These are phyloP conservation scores for Wakefieldia striispora DNA, from an alignment of 768 basidiomycete species.

Conservation along the genomic window DNA sequence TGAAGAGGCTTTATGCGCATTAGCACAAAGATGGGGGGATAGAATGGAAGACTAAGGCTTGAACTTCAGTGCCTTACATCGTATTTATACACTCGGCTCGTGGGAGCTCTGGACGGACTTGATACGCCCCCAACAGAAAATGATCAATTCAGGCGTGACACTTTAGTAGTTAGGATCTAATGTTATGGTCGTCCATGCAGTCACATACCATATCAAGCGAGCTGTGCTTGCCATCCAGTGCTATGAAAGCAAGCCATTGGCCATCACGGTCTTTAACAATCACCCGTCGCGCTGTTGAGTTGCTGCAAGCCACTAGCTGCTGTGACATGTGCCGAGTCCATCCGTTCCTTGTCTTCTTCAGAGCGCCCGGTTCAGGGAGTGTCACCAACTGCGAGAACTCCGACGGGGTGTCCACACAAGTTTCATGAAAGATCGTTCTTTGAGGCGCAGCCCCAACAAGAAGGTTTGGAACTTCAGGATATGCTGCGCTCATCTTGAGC, in stretches of 20 bases:
- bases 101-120: too few relatives aligned
- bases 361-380: neutral
- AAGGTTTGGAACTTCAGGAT: constrained; percentile 5
- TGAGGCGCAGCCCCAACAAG: constrained; percentile 14
- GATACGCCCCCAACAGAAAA: neutral
- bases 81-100: neutral
- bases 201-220: neutral
- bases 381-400: neutral
- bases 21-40: neutral
- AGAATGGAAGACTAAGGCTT: too few relatives aligned
- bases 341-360: neutral
- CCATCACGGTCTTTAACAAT: too few relatives aligned
- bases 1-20: neutral
- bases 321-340: too few relatives aligned
- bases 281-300: too few relatives aligned
- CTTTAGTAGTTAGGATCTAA: neutral
- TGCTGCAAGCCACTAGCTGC: too few relatives aligned
- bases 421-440: constrained; percentile 17
- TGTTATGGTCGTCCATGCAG: neutral
- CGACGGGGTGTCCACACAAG: too few relatives aligned
- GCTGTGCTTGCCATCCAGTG: neutral
- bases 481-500: constrained; percentile 15
- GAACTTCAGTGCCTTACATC: neutral
- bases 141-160: neutral
- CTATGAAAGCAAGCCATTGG: too few relatives aligned